Conservation (phyloP, 2,329 filamentous ascomycete genomes). For the Chaetothyriales sp. region DNA sequence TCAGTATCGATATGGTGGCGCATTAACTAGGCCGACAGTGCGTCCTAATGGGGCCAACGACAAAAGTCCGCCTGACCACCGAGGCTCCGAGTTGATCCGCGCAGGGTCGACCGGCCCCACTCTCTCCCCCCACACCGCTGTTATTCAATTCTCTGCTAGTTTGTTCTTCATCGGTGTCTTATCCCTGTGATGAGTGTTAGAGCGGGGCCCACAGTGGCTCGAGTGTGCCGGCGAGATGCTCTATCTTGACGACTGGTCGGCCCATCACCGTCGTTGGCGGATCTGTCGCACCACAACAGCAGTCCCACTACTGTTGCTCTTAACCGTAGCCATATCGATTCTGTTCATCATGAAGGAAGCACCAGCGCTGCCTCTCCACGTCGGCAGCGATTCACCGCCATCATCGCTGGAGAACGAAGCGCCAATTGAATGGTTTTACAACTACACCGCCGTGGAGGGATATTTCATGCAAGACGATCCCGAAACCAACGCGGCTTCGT, state of each 20-base stretch:
- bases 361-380: background rate
- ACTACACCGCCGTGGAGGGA: constrained; percentile 9
- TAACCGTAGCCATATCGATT: background rate
- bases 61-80: too few relatives aligned
- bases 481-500: constrained; percentile 30
- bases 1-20: too few relatives aligned
- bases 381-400: background rate
- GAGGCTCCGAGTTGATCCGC: too few relatives aligned
- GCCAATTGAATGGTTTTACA: constrained; percentile 1
- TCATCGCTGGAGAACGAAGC: background rate
- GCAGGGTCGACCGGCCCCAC: too few relatives aligned
- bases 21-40: too few relatives aligned
- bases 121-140: too few relatives aligned
- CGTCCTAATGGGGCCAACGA: too few relatives aligned
- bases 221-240: background rate
- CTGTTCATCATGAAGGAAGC: constrained; percentile 2
- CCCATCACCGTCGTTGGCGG: background rate
- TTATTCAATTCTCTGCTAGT: background rate
- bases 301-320: background rate
- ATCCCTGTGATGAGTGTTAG: background rate
- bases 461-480: constrained; percentile 33
- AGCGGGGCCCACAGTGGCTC: too few relatives aligned
- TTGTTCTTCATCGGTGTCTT: background rate
- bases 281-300: background rate
- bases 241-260: background rate